These are phyloP conservation scores for Pyrenophora seminiperda DNA, from an alignment of 2,329 filamentous ascomycete species.

Conservation along the genomic window DNA sequence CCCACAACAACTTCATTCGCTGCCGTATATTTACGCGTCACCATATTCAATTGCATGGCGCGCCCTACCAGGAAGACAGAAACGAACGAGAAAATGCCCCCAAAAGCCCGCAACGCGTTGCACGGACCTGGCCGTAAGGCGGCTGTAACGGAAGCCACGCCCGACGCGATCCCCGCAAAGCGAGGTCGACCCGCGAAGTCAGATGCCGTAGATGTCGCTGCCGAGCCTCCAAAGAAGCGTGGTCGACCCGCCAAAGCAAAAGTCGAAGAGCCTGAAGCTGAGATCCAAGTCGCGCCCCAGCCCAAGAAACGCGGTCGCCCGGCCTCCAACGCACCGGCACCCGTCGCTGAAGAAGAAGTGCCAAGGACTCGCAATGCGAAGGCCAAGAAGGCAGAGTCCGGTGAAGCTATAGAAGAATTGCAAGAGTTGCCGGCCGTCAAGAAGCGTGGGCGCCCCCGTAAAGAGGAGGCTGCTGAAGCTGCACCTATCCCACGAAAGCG, in stretches of 20 bases:
- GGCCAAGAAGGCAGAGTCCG: slow-evolving; percentile 6
- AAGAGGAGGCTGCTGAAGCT: slow-evolving; percentile 4
- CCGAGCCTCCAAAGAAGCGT: slow-evolving; percentile 27
- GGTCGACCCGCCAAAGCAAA: slow-evolving; percentile 26
- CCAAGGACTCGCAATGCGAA: slow-evolving; percentile 18
- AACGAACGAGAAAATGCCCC: slow-evolving; percentile 17
- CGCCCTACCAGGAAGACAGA: neutral
- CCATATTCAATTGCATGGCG: neutral
- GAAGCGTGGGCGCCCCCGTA: slow-evolving; percentile 19
- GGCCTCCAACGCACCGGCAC: slow-evolving; percentile 9
- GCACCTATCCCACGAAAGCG: slow-evolving; percentile 14
- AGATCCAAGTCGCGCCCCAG: slow-evolving; percentile 11
- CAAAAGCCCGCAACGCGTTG: slow-evolving; percentile 14
- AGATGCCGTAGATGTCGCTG: neutral
- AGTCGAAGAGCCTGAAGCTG: slow-evolving; percentile 8
- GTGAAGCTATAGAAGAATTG: slow-evolving; percentile 8
- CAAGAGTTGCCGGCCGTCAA: slow-evolving; percentile 14
- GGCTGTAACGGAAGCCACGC: slow-evolving; percentile 8
- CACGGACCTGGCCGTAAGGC: slow-evolving; percentile 19
- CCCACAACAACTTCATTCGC: neutral
- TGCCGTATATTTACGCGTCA: neutral
- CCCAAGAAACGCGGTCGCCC: slow-evolving; percentile 23
- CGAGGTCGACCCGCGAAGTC: slow-evolving; percentile 26
- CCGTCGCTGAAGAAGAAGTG: slow-evolving; percentile 3
- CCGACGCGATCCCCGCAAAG: slow-evolving; percentile 17